Evolutionary conservation across 495 filamentous ascomycete genomes (phyloP), one percentile per base, ranked within the genome.

Genomic region (Clavariopsis aquatica): DNA sequence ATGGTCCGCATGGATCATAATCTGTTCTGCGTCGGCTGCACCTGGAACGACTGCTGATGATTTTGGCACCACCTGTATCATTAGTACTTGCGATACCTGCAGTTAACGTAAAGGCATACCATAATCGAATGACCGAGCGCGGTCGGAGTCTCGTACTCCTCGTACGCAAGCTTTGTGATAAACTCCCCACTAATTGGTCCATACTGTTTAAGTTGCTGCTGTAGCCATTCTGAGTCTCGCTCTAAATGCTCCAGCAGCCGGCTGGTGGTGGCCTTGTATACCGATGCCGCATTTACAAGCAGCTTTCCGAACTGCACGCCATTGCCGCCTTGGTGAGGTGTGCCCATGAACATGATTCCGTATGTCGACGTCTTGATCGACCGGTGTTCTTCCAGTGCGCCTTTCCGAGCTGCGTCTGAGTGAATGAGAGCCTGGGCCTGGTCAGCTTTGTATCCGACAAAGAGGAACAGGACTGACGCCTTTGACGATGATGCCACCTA

Each of bases 1-100:
- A 66, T 79, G 77, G 49, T 78, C 58, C 45, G 64, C 66, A 34
- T 70, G 70, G 59, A 79, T 78, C 13, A 62, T 60, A 57, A 78
- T 75, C 55, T 64, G 60, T 55, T 78, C 71, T 10, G 75, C 71
- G 64, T 75, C 70, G 26, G 67, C 64, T 23, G 56, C 54, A 20
- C 56, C 56, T 28, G 63, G 56, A 28, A 78, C 63, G 29, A 75
- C 72, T 13, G 77, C 77, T 19, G 77, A 79, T 23, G 70, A 52
- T 66, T 65, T 67, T 34, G 76, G 73, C 22, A 78, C 75, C 10
- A 79, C 66, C 69, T 75, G 26, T 54, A 22, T n/a, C 12, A 31
- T 64, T 20, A 61, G 57, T 59, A 34, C n/a, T 56, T 56, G 61
- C 28, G 15, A 19, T 41, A 26, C 22, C 22, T 58, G 29, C 19